Evolutionary conservation across 2,329 filamentous ascomycete species (phyloP).

Genomic region (Leptodontidium sp.): DNA sequence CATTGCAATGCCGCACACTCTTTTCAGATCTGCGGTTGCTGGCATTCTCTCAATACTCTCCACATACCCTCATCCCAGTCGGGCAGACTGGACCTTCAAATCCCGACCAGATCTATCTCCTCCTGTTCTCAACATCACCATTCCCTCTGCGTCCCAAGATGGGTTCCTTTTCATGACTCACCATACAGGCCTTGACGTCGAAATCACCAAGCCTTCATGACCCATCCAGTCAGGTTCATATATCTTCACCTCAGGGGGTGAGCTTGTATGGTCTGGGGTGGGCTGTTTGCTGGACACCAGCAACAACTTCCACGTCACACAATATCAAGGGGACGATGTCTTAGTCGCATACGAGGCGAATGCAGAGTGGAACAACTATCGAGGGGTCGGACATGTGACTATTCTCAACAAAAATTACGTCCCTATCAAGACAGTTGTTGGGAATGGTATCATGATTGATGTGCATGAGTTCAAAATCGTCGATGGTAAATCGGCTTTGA

Average conservation of each 20-base stretch:
- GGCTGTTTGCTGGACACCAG: constrained; percentile 60
- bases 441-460: constrained; percentile 58
- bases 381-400: constrained; percentile 62
- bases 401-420: constrained; percentile 63
- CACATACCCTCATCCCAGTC: too few species aligned
- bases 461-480: constrained; percentile 64
- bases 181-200: too few species aligned
- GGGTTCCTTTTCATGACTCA: too few species aligned
- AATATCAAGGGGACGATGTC: constrained; percentile 60
- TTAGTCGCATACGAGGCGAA: constrained; percentile 63
- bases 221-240: too few species aligned
- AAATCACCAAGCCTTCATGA: too few species aligned
- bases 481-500: constrained; percentile 60
- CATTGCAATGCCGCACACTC: too few species aligned
- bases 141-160: too few species aligned
- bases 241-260: constrained; percentile 46
- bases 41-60: too few species aligned
- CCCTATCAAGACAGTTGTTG: constrained; percentile 60
- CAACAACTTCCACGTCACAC: constrained; percentile 58
- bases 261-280: constrained; percentile 65
- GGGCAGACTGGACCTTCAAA: too few species aligned
- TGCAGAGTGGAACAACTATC: constrained; percentile 50
- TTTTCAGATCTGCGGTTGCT: too few species aligned
- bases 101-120: too few species aligned
- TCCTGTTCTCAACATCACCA: too few species aligned